Evolutionary conservation across 1,284 basidiomycete genomes (phyloP).

Genomic region (Rhodotorula sp.): DNA sequence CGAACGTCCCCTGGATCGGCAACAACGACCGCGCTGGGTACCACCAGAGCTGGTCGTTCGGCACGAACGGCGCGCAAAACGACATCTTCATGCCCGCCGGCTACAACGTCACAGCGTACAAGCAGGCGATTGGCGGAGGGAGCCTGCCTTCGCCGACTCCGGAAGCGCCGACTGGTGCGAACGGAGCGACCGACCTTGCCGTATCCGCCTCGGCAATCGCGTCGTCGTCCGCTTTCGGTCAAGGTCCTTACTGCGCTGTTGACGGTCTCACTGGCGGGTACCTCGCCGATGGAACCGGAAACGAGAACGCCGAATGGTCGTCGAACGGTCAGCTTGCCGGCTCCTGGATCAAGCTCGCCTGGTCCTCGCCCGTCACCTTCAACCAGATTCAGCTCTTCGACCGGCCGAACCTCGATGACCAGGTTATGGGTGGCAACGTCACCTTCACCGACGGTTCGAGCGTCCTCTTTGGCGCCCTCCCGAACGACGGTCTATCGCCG

Average conservation of each 20-base stretch:
- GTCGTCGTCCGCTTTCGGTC: conserved; percentile 4
- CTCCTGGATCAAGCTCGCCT: conserved; percentile 21
- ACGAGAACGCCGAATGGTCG: conserved; percentile 21
- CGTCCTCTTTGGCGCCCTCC: conserved; percentile 17
- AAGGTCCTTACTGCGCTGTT: conserved; percentile 12
- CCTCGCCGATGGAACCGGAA: conserved; percentile 16
- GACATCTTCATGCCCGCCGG: conserved; percentile 34
- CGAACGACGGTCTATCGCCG: conserved; percentile 14
- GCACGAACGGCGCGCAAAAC: conserved; percentile 34
- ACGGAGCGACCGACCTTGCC: conserved; percentile 16
- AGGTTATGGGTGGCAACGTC: conserved; percentile 19
- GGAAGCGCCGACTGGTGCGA: conserved; percentile 9
- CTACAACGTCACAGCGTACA: conserved; percentile 7
- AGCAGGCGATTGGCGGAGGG: not conserved
- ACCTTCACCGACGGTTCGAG: conserved; percentile 22
- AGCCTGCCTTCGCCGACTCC: not conserved
- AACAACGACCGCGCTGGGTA: conserved; percentile 37
- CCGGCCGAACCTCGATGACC: conserved; percentile 32
- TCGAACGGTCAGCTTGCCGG: conserved; percentile 9
- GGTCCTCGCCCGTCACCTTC: conserved; percentile 25
- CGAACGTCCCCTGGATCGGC: conserved; percentile 24
- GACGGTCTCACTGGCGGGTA: conserved; percentile 21
- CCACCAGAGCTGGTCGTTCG: conserved; percentile 30
- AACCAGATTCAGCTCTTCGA: conserved; percentile 27
- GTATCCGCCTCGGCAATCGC: not conserved